Conservation (phyloP, 352 stramenopile genomes). For the Globisporangium polare region DNA sequence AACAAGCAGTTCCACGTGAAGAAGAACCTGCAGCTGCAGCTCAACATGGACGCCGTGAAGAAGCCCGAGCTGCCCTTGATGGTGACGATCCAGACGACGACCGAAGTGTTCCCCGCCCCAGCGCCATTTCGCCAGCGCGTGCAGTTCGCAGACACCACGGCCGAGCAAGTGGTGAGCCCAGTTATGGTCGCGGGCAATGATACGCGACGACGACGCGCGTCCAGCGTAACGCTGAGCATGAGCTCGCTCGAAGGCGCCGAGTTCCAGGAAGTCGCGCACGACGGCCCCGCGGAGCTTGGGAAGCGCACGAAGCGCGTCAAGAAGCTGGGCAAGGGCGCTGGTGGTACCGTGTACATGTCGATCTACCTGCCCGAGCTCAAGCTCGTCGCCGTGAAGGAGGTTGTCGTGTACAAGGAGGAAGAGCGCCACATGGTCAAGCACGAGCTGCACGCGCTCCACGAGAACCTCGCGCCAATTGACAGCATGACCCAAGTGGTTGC, state of each 20-base stretch:
- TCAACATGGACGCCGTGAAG: slow-evolving; percentile 41
- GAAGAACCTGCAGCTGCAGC: slow-evolving; percentile 53
- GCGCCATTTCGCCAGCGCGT: slow-evolving; percentile 8
- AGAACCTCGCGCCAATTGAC: slow-evolving; percentile 74
- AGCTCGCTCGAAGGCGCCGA: slow-evolving; percentile 59
- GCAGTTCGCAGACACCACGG: background rate
- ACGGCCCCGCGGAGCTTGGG: slow-evolving; percentile 62
- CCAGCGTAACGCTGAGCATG: slow-evolving; percentile 58
- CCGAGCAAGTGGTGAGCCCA: background rate
- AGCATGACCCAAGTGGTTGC: background rate
- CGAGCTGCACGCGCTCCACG: slow-evolving; percentile 84
- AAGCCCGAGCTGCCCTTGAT: slow-evolving; percentile 37
- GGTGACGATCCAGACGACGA: slow-evolving; percentile 15
- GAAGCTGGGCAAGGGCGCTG: slow-evolving; percentile 77
- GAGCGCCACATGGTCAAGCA: slow-evolving; percentile 84
- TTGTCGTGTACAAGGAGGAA: slow-evolving; percentile 75
- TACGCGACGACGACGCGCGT: slow-evolving; percentile 28
- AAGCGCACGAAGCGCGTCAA: slow-evolving; percentile 64
- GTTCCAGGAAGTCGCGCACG: slow-evolving; percentile 70
- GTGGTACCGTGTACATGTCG: slow-evolving; percentile 74
- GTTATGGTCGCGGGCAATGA: background rate
- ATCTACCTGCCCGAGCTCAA: slow-evolving; percentile 82
- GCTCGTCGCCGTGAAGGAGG: slow-evolving; percentile 85
- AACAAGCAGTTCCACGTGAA: slow-evolving; percentile 22
- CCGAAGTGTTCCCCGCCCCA: background rate